Percentiles rank a stretch among this genome's conserved stretches.
Evolutionary conservation across 139 green algal species (phyloP).

Genomic region (Pseudopediastrum boryanum): DNA sequence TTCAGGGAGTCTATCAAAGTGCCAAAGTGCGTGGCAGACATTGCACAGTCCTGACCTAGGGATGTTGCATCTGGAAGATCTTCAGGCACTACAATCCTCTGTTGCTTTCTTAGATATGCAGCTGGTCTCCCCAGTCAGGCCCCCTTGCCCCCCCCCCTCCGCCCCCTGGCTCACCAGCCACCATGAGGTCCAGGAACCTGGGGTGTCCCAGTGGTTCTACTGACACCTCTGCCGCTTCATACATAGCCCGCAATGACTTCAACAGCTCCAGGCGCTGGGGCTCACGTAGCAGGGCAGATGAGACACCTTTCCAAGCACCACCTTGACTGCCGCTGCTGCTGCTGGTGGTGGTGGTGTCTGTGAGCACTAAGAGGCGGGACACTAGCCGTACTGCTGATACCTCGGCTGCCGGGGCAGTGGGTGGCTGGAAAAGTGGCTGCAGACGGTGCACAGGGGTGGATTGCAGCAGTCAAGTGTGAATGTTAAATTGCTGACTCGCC

Average conservation of each 20-base stretch:
- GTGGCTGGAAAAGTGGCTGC: slow-evolving; percentile 28
- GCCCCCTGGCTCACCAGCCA: slow-evolving; percentile 5
- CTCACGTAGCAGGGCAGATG: too few relatives aligned
- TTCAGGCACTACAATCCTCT: too few relatives aligned
- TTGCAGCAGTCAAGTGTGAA: neutral
- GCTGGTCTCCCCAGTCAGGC: too few relatives aligned
- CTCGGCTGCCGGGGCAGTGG: neutral
- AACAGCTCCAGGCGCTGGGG: too few relatives aligned
- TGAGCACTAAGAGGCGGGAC: neutral
- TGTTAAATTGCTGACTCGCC: neutral
- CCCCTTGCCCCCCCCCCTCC: too few relatives aligned
- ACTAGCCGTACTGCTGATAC: neutral
- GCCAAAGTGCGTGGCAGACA: neutral
- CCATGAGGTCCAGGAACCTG: slow-evolving; percentile 24
- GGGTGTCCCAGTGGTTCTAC: slow-evolving; percentile 26
- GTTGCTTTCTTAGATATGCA: too few relatives aligned
- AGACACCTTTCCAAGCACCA: too few relatives aligned
- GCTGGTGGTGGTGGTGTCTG: too few relatives aligned
- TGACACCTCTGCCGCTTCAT: too few relatives aligned
- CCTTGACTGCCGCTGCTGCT: neutral
- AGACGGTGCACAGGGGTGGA: neutral
- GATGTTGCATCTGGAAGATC: too few relatives aligned
- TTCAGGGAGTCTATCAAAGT: neutral
- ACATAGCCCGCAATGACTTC: too few relatives aligned
- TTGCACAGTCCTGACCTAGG: too few relatives aligned